Percentiles rank a stretch among this genome's conserved stretches.
Evolutionary conservation across 2,329 filamentous ascomycete species (phyloP).

Genomic region (Fusarium siculi): DNA sequence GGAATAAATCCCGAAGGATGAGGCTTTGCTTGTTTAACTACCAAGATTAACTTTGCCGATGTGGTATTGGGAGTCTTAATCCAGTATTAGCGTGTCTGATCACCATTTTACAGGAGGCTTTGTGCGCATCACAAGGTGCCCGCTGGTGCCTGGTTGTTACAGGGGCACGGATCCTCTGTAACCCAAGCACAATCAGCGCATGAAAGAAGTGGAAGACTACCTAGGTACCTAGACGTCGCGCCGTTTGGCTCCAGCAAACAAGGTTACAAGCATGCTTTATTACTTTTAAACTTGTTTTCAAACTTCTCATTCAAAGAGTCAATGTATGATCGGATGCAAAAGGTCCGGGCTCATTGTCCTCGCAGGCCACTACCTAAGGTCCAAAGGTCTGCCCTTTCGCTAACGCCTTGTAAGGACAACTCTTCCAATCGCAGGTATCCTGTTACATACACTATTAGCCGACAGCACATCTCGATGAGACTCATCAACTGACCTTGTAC

Average conservation of each 20-base stretch:
- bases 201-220: background rate
- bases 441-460: background rate
- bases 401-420: constrained; percentile 27
- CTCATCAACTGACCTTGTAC: constrained; percentile 15
- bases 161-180: background rate
- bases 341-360: too few relatives aligned
- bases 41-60: constrained; percentile 8
- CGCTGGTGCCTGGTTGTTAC: background rate
- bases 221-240: background rate
- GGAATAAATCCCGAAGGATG: constrained; percentile 16
- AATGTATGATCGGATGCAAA: background rate
- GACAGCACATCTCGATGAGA: background rate
- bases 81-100: background rate
- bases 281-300: background rate
- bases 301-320: too few relatives aligned
- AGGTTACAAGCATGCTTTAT: background rate
- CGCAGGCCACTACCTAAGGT: background rate
- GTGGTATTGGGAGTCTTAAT: constrained; percentile 8
- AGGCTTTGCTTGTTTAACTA: background rate
- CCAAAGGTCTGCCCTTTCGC: background rate
- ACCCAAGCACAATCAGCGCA: background rate
- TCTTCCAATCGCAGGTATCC: constrained; percentile 41
- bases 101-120: background rate
- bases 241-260: background rate
- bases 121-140: background rate